Base-by-base conservation (phyloP, 768 basidiomycete species). In the Phaffia australis region DNA sequence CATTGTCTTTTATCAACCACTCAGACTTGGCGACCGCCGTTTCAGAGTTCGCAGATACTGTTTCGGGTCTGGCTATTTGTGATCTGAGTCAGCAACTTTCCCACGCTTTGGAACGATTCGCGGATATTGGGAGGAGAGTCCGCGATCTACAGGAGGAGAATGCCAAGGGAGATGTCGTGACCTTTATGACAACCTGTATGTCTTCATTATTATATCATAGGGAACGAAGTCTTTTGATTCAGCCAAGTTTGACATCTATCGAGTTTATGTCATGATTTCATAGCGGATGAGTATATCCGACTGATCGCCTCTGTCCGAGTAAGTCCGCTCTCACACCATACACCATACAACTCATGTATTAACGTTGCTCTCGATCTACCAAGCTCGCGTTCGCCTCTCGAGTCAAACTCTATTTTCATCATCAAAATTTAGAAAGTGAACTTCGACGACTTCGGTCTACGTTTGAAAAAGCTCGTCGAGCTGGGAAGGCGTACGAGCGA, bases 261-360 rank as follows among this genome's bases (percentile, higher is more conserved):
- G 35, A 11, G 11, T 42, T 42, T 11, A 11, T 42, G 35, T 42
- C 35, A 5, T 57, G 9, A 4, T 56, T 3, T 32, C 60, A 49
- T 63, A 78, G 89, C 84, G 56, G 94, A 98, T 73, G 92, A 95
- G 76, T 98, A 98, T 74, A 83, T 90, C n/a, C 81, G 94, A 60
- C 80, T 97, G 61, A 88, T 94, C 69, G 84, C 83, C 71, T 89
- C 87, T 65, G 90, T 93, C 61, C 81, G 89, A 69, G 89, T 89
- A 74, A 63, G 87, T 79, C 19, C 29, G 59, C 9, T 50, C 14
- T 29, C 50, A n/a, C 29, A 19, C 66, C 61, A 25, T 51, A 35
- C 23, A 21, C 52, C 50, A 16, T 1, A 46, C 19, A 7, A 21
- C 21, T 23, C n/a, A 48, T 23, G 35, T 30, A 42, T 42, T 42